Conservation (phyloP, 2,329 filamentous ascomycete genomes). For the Fusarium acutatum region DNA sequence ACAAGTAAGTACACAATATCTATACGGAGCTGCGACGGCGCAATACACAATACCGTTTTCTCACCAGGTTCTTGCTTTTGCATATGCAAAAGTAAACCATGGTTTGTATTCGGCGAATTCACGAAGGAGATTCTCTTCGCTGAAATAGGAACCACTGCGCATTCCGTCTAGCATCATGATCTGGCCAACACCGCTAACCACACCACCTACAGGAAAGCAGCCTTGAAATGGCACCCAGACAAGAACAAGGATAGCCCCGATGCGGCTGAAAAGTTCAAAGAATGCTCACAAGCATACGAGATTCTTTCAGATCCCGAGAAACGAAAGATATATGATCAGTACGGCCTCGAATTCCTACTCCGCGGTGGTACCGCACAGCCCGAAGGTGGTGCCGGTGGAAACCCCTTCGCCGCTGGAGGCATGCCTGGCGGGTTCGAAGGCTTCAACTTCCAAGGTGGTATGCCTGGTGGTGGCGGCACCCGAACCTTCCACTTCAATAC, state of each 20-base stretch:
- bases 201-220: conserved; percentile 71
- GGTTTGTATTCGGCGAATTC: not conserved
- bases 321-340: conserved; percentile 93
- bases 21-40: not conserved
- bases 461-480: conserved; percentile 53
- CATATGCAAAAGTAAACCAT: not conserved
- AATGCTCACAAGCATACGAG: conserved; percentile 96
- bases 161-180: not conserved
- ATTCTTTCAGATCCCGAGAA: conserved; percentile 98
- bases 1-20: conserved; percentile 67
- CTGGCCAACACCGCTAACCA: conserved; percentile 47
- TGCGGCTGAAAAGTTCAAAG: conserved; percentile 95
- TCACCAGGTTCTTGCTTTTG: not conserved
- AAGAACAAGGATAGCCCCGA: conserved; percentile 94
- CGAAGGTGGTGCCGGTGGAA: conserved; percentile 64
- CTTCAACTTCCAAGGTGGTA: conserved; percentile 61
- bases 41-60: not conserved
- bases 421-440: conserved; percentile 63
- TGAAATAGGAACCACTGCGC: not conserved
- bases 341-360: conserved; percentile 90
- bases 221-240: conserved; percentile 93
- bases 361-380: conserved; percentile 78
- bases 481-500: conserved; percentile 73
- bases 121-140: not conserved
- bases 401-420: conserved; percentile 65